Evolutionary conservation across 1,284 basidiomycete species (phyloP), one percentile per base, ranked within the genome.

Genomic region (Phlebopus sp.): DNA sequence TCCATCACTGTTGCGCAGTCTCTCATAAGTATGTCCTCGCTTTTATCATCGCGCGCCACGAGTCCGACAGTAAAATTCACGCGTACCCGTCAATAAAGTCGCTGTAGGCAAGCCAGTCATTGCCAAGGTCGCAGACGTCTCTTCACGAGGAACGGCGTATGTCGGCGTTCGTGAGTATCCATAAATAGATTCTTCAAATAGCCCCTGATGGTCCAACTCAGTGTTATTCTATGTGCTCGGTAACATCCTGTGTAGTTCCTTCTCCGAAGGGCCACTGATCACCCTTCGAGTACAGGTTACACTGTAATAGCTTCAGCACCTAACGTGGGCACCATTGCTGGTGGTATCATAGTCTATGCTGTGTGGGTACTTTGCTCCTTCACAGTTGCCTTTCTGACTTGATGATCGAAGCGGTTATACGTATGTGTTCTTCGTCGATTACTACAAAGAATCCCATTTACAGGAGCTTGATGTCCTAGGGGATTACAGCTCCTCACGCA

Each of bases 51-150:
- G 37, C 9, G 7, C 9, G 37, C 2, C 19, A 10, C 18, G 30
- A 14, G 11, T 37, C 19, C 38, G 34, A 17, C 43, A 42, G 21
- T 25, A 10, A 37, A 2, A 36, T 5, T 19, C 23, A 29, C 27
- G 27, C 27, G 9, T 29, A 29, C 8, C 7, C 39, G 23, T 37
- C 32, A 31, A 17, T 36, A 30, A 25, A 72, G 69, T 82, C 50
- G 82, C 82, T 18, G 75, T 83, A 38, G 79, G 86, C 31, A 92
- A 92, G 68, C 90, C 90, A 1, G 76, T 90, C 38, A 83, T 90
- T 57, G 90, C 89, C 3, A 91, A 90, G 67, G 66, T 91, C 30
- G 80, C 87, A 2, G 89, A 92, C 59, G 79, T 87, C 14, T 71
- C 73, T 11, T 80, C 78, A 11, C 73, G 81, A 54, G 77, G 75